Percentiles rank a stretch among this genome's conserved stretches.
Conservation (phyloP, 805 yeast genomes). For the Tetrapisispora arboricola region DNA sequence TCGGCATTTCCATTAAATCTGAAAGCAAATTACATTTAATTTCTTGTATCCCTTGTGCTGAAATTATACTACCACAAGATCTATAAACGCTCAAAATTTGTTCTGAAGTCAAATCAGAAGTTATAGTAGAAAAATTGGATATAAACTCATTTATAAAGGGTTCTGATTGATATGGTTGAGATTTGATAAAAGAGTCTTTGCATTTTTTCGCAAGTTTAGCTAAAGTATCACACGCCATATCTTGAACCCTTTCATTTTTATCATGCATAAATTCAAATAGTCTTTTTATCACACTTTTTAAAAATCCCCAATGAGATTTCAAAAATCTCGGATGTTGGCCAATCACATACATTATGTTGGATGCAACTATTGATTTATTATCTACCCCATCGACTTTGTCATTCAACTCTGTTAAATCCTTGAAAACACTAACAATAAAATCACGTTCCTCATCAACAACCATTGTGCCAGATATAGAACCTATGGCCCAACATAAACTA, state of each 20-base stretch:
- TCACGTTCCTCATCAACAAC: slow-evolving; percentile 92
- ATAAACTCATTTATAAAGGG: slow-evolving; percentile 87
- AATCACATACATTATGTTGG: slow-evolving; percentile 96
- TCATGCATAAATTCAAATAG: slow-evolving; percentile 97
- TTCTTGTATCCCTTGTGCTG: slow-evolving; percentile 63
- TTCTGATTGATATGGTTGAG: slow-evolving; percentile 71
- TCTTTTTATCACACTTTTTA: slow-evolving; percentile 87
- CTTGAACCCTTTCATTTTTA: slow-evolving; percentile 97
- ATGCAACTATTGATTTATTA: slow-evolving; percentile 94
- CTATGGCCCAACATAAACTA: slow-evolving; percentile 98
- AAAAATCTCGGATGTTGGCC: slow-evolving; percentile 96
- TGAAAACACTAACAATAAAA: slow-evolving; percentile 80
- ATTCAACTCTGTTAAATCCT: slow-evolving; percentile 75
- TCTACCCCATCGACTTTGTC: slow-evolving; percentile 92
- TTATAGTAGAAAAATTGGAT: slow-evolving; percentile 62
- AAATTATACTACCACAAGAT: slow-evolving; percentile 85
- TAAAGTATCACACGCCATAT: slow-evolving; percentile 98
- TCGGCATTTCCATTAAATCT: slow-evolving; percentile 79
- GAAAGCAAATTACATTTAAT: slow-evolving; percentile 56
- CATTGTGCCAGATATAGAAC: slow-evolving; percentile 97
- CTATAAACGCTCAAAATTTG: slow-evolving; percentile 93
- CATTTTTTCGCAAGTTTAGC: slow-evolving; percentile 89
- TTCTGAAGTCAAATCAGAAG: slow-evolving; percentile 85
- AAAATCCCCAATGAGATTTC: slow-evolving; percentile 93
- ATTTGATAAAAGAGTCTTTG: slow-evolving; percentile 81